Evolutionary conservation across 192 early-diverging fungal genomes (phyloP).

Genomic region (Spizellomyces punctatus): DNA sequence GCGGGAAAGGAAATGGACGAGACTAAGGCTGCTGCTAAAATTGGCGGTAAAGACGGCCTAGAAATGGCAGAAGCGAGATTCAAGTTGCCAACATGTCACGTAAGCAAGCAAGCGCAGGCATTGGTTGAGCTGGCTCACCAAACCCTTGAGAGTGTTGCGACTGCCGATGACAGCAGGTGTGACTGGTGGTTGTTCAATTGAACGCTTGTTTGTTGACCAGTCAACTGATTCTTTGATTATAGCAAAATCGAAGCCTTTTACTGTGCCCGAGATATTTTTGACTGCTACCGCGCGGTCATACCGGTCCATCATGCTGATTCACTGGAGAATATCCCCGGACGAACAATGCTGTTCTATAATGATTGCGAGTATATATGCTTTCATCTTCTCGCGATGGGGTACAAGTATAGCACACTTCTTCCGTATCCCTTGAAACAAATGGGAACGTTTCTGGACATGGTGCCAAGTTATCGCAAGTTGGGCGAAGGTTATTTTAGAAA

Average conservation of each 20-base stretch:
- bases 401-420: slow-evolving; percentile 44
- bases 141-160: slow-evolving; percentile 15
- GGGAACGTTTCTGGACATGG: slow-evolving; percentile 55
- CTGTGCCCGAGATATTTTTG: slow-evolving; percentile 49
- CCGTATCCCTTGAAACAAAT: slow-evolving; percentile 37
- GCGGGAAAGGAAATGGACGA: no score
- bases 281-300: slow-evolving; percentile 65
- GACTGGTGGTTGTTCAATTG: neutral
- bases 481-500: slow-evolving; percentile 57
- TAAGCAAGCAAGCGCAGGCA: slow-evolving; percentile 43
- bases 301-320: slow-evolving; percentile 61
- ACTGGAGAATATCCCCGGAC: slow-evolving; percentile 50
- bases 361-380: slow-evolving; percentile 62
- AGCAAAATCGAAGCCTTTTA: slow-evolving; percentile 29
- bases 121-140: slow-evolving; percentile 44
- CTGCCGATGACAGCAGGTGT: slow-evolving; percentile 2
- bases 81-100: slow-evolving; percentile 35
- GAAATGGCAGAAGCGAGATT: slow-evolving; percentile 17
- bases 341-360: slow-evolving; percentile 68
- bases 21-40: no score
- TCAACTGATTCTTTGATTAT: neutral
- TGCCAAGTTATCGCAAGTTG: slow-evolving; percentile 48
- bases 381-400: slow-evolving; percentile 49
- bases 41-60: neutral
- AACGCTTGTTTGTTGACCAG: no score